A percentile compares a stretch with the other conserved stretches of the same genome.
phyloP scores from a whole-genome alignment of 495 filamentous ascomycete species.

The Umbilicaria muhlenbergii region DNA sequence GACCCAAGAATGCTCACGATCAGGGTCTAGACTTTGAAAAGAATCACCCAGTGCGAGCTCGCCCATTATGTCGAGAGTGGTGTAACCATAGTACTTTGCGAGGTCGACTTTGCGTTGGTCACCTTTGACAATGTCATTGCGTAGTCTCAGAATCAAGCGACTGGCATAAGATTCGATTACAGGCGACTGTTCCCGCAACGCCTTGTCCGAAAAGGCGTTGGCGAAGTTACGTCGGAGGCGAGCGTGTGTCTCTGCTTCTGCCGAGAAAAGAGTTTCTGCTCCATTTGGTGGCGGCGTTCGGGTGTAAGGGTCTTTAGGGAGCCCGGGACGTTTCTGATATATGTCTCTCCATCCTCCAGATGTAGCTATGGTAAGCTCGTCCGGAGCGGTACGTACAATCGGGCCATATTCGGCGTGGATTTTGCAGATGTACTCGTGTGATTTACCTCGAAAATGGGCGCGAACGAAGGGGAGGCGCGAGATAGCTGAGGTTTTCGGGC shows the following conservation, averaged over 20 bases:
- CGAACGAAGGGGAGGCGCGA: constrained; percentile 19
- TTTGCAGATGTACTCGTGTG: constrained; percentile 7
- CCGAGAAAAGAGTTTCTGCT: constrained; percentile 7
- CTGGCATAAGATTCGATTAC: constrained; percentile 6
- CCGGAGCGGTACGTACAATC: constrained; percentile 11
- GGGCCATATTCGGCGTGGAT: constrained; percentile 9
- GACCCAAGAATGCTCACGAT: constrained; percentile 6
- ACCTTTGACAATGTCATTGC: not conserved
- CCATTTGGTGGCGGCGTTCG: constrained; percentile 8
- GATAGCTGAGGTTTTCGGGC: constrained; percentile 16
- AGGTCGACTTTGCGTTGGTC: constrained; percentile 3
- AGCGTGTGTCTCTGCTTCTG: constrained; percentile 2
- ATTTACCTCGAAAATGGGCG: constrained; percentile 8
- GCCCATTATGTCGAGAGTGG: constrained; percentile 6
- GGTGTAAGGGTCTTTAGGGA: constrained; percentile 7
- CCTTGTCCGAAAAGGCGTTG: constrained; percentile 15
- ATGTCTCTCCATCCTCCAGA: too few species aligned
- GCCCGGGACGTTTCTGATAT: too few species aligned
- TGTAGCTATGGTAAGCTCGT: constrained; percentile 2
- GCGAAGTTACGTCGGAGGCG: constrained; percentile 5
- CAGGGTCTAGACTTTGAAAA: constrained; percentile 4
- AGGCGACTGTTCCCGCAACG: constrained; percentile 7
- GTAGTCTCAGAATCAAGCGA: constrained; percentile 6
- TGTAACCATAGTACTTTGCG: constrained; percentile 4
- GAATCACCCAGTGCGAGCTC: constrained; percentile 9